Conservation (phyloP, 495 filamentous ascomycete genomes). For the Penicillium canariense region DNA sequence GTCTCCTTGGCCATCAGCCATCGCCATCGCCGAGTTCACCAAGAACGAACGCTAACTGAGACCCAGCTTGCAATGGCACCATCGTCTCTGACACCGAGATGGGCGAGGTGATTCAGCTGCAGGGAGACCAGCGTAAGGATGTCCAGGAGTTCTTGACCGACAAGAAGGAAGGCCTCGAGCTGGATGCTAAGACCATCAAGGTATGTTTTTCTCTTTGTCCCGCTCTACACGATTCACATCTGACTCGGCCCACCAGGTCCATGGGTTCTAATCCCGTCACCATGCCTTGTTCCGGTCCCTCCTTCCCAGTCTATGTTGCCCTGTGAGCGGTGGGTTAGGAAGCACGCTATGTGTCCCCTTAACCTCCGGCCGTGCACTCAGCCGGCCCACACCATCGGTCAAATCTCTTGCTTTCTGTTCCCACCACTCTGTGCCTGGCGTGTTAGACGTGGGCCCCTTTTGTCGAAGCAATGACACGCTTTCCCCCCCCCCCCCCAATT, state of each 20-base stretch:
- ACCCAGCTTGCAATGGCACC: slow-evolving; percentile 97
- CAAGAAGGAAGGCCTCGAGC: slow-evolving; percentile 86
- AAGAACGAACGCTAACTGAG: slow-evolving; percentile 19
- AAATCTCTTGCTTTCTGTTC: slow-evolving; percentile 27
- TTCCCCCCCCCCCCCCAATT: not conserved
- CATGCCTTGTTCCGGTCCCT: slow-evolving; percentile 46
- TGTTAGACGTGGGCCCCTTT: slow-evolving; percentile 39
- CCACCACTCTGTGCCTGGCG: slow-evolving; percentile 32
- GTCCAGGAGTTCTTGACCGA: slow-evolving; percentile 95
- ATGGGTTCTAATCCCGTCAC: slow-evolving; percentile 54
- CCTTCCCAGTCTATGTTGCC: slow-evolving; percentile 42
- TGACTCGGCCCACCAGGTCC: slow-evolving; percentile 39
- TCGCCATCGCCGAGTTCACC: not conserved
- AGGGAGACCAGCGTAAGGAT: slow-evolving; percentile 98
- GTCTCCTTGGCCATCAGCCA: not conserved
- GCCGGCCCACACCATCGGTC: slow-evolving; percentile 24
- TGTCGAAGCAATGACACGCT: slow-evolving; percentile 28
- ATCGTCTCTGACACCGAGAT: slow-evolving; percentile 96
- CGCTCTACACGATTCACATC: not conserved
- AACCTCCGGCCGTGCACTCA: slow-evolving; percentile 24
- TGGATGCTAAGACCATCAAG: slow-evolving; percentile 97
- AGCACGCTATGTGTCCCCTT: slow-evolving; percentile 27
- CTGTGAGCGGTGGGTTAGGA: slow-evolving; percentile 40
- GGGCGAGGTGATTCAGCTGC: slow-evolving; percentile 99
- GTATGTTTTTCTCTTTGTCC: slow-evolving; percentile 39